Base-by-base conservation (phyloP, 306 rosid genomes). In the Medicago lupulina region DNA sequence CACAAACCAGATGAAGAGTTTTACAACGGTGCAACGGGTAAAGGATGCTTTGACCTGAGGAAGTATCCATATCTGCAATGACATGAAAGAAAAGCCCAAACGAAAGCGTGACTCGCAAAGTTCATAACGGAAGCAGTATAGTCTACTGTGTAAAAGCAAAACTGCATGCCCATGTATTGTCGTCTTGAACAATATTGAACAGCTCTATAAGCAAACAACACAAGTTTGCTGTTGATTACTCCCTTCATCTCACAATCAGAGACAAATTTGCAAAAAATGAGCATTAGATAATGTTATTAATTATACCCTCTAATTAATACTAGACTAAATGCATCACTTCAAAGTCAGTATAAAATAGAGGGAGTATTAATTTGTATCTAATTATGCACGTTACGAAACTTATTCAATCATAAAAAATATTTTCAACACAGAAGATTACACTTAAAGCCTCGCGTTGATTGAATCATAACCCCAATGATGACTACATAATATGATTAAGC, bases 1-100 rank as follows among this genome's bases (percentile, higher is more conserved):
- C 58, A 86, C 93, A 28, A 79, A 89, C 93, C 91, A 89, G 86
- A 75, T 91, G 95, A 75, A 91, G 50, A 60, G 90, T 91, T 89
- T 91, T 89, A 75, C 82, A 62, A 58, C 91, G 97, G 76, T 89
- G 88, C 85, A 75, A 76, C 0, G 97, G 97, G 53, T 89, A 89
- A 57, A 89, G 80, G 80, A 15, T 7, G 41, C 62, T 76, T 85
- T 73, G 79, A 55, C 74, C 81, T 1, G 66, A 81, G 40, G 81
- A 62, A 67, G 87, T 39, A 70, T 88, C 87, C 93, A 90, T 88
- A 59, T 80, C 96, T 90, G 89, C 76, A 59, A 76, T 63, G 67
- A 79, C 66, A 76, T 63, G n/a, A 55, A 55, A 70, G 47, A 46
- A 71, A 58, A 81, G 4, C 73, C 58, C 64, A 53, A 21, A 51